Evolutionary conservation across 192 early-diverging fungal species (phyloP), one percentile per base, ranked within the genome.

Genomic region (Coemansia sp.): DNA sequence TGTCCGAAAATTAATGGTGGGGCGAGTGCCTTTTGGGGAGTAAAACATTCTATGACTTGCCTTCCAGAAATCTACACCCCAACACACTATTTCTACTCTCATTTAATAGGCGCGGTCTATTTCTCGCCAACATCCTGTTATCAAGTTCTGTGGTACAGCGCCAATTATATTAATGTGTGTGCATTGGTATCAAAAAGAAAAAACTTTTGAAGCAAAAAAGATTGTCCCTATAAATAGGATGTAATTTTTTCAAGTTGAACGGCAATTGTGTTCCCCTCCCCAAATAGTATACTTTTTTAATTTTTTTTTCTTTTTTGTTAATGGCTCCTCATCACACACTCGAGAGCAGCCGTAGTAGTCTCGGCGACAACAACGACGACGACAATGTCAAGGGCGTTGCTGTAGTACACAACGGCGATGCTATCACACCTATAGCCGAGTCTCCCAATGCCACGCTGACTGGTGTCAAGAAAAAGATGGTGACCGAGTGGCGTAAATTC

Each of bases 381-480:
- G 42, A 55, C 50, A 58, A 58, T 58, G 32, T 33, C 55, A 33
- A 58, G 55, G 16, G 30, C 17, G 16, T 17, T 17, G 30, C 30
- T 7, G 30, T 13, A 33, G 47, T 21, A 6, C 47, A 35, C 3
- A 7, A 9, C 38, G 5, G 7, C 38, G 19, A 59, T 17, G 30
- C 13, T 28, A 28, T 14, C 52, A 55, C 17, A 8, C 61, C 23
- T 40, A 42, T 63, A 10, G 53, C 21, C 23, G 61, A 61, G 39
- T 58, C 58, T 37, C 33, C 66, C 4, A 77, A 80, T 43, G 63
- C 69, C 2, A 75, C 78, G 43, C 66, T 80, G 63, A 69, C 59
- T 8, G 78, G 78, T 7, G 78, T 80, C 73, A 75, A 75, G 70
- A 80, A 80, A 40, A 80, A 80, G 70, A 55, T 80, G 63, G 78